Percentiles rank a stretch among this genome's conserved stretches.
Evolutionary conservation across 2,329 filamentous ascomycete species (phyloP).

Genomic region (Trichoderma sp.): DNA sequence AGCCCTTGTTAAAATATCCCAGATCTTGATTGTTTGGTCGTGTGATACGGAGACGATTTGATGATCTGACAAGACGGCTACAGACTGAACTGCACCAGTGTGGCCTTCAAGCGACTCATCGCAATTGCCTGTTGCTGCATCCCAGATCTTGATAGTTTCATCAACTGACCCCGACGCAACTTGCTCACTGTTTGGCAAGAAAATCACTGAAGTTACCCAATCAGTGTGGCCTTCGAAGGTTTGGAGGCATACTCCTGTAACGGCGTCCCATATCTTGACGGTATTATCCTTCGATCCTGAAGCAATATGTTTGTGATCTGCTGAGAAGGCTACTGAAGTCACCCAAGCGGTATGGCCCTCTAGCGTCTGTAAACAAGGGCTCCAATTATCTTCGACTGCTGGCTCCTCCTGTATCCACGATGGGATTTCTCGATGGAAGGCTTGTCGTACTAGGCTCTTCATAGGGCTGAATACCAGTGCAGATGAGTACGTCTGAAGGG

Average conservation of each 20-base stretch:
- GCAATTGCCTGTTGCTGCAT: neutral
- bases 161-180: neutral
- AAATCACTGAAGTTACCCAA: neutral
- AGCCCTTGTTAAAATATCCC: neutral
- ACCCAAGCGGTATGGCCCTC: constrained; percentile 1
- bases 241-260: neutral
- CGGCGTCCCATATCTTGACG: constrained; percentile 1
- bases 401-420: neutral
- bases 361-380: constrained; percentile 10
- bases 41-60: neutral
- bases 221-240: constrained; percentile 12
- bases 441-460: constrained; percentile 24
- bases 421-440: constrained; percentile 13
- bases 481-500: constrained; percentile 36
- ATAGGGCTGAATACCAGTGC: constrained; percentile 35
- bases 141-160: constrained; percentile 17
- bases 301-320: neutral
- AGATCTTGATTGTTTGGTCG: constrained; percentile 7
- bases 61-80: constrained; percentile 1
- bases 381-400: neutral
- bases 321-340: neutral
- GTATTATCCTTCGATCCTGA: neutral
- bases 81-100: neutral
- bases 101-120: neutral
- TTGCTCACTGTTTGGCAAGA: neutral